Percentiles rank a stretch among this genome's conserved stretches.
Conservation (phyloP, 1,139 yeast genomes). For the Zygosaccharomyces sapae region DNA sequence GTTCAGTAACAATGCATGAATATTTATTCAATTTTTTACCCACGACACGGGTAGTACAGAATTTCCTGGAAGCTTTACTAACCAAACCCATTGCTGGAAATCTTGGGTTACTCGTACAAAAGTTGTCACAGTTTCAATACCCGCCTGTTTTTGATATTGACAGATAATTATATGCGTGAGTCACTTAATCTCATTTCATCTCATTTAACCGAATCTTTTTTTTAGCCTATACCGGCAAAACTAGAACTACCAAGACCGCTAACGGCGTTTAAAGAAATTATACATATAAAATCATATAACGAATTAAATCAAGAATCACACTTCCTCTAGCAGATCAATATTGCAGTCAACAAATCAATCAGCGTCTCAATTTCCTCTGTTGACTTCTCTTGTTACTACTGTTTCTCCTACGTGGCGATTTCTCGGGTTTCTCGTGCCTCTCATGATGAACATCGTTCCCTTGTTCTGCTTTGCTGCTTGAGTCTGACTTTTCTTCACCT, state of each 20-base stretch:
- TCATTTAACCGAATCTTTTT: not conserved
- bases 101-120: not conserved
- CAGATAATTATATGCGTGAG: too few species aligned
- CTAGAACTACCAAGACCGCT: not conserved
- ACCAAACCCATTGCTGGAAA: conserved; percentile 45
- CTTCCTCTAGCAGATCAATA: too few species aligned
- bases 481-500: conserved; percentile 34
- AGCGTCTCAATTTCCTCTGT: conserved; percentile 2
- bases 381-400: conserved; percentile 2
- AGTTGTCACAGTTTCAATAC: not conserved
- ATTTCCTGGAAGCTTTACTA: conserved; percentile 21
- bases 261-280: not conserved
- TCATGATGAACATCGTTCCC: conserved; percentile 7
- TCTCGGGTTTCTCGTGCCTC: not conserved
- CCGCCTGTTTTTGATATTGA: too few species aligned
- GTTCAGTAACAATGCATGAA: conserved; percentile 79
- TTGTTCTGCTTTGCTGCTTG: conserved; percentile 7
- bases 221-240: conserved; percentile 1
- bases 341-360: not conserved
- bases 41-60: conserved; percentile 28
- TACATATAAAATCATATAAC: conserved; percentile 3
- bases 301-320: too few species aligned
- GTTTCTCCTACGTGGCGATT: not conserved
- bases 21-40: conserved; percentile 65
- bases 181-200: too few species aligned